phyloP scores from a whole-genome alignment of 1,284 basidiomycete genomes.

The Sanguinoderma infundibulare region DNA sequence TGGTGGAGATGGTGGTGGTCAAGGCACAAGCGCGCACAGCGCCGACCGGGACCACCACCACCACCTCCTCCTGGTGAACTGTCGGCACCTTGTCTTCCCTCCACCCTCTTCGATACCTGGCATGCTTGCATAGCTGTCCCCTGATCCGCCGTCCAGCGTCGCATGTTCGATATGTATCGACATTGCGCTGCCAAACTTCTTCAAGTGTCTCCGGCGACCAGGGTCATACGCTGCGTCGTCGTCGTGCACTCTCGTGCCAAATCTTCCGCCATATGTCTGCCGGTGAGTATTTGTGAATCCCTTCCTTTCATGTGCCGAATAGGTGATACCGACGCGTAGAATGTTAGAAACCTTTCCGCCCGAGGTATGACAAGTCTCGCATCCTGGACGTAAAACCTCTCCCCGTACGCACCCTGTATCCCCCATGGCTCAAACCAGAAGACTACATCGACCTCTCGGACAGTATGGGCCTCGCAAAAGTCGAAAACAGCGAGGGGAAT shows the following conservation, averaged over 20 bases:
- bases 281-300: background rate
- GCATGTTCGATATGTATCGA: background rate
- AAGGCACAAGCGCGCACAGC: too few species aligned
- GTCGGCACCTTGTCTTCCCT: too few species aligned
- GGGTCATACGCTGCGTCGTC: background rate
- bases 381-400: background rate
- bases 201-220: background rate
- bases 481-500: too few species aligned
- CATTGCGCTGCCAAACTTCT: background rate
- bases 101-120: too few species aligned
- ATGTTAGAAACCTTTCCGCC: background rate
- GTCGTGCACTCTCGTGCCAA: background rate
- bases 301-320: background rate
- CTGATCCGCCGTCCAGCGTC: too few species aligned
- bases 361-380: background rate
- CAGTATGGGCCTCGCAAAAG: background rate
- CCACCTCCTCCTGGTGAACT: too few species aligned
- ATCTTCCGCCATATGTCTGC: background rate
- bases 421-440: background rate
- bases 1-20: too few species aligned
- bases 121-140: too few species aligned
- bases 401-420: constrained; percentile 10
- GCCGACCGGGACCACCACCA: too few species aligned
- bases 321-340: background rate
- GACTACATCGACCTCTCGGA: constrained; percentile 20